Evolutionary conservation across 352 stramenopile genomes (phyloP), one percentile per base, ranked within the genome.

Genomic region (Globisporangium nagaii): DNA sequence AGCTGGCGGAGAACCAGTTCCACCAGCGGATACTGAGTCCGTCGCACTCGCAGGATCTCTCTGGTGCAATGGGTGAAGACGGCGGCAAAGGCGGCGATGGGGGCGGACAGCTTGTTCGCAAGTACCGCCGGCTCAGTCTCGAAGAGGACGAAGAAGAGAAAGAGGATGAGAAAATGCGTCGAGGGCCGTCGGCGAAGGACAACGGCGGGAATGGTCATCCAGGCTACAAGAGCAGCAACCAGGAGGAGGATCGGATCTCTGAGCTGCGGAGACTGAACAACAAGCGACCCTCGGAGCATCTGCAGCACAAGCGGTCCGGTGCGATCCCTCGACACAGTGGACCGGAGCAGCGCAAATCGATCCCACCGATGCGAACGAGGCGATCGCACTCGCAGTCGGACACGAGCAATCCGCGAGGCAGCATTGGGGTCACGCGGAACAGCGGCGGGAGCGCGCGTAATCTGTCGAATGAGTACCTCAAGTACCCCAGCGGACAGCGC

Each of bases 121-220:
- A 79, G 53, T 86, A 82, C 37, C 62, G 68, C 27, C 71, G 66
- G 2, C 73, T 86, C 39, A 86, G 71, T 44, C 57, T 77, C n/a
- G 77, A 84, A 47, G 78, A 89, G 40, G 74, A 90, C 27, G 77
- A 89, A 25, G 80, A 91, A 27, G 75, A 87, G 45, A 86, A 85
- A 37, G 71, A 81, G 19, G 65, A 80, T 37, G 65, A 53, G 50
- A 66, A 68, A 37, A 61, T 51, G 36, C 45, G 30, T 34, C 52
- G 56, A 57, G 58, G 30, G 60, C 53, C 65, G 48, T 62, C 68
- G 41, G 61, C 66, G 61, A 67, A 61, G 35, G 48, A 58, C n/a
- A 27, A 59, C 30, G 53, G 10, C 15, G 37, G n/a, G 37, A n/a
- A n/a, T n/a, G n/a, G n/a, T n/a, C n/a, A n/a, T n/a, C n/a, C n/a